Evolutionary conservation across 1,284 basidiomycete genomes (phyloP).

Genomic region (Coniophora puteana): DNA sequence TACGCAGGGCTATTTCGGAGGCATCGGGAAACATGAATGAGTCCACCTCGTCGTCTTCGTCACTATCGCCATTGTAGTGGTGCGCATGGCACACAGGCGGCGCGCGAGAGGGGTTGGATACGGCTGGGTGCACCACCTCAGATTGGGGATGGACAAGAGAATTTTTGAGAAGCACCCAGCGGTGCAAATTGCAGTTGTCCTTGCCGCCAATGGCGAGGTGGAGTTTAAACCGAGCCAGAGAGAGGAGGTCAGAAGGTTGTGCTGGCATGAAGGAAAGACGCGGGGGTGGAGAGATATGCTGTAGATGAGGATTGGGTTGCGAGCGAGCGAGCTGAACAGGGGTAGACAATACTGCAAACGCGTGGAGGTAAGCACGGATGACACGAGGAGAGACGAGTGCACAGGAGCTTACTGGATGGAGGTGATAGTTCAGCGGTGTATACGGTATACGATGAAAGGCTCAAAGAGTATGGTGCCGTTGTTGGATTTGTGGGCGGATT

Average conservation of each 20-base stretch:
- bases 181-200: slow-evolving; percentile 72
- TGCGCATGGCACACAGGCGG: slow-evolving; percentile 38
- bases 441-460: slow-evolving; percentile 80
- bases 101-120: slow-evolving; percentile 22
- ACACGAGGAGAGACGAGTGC: too few relatives aligned
- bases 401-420: slow-evolving; percentile 2
- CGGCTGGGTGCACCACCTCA: slow-evolving; percentile 26
- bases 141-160: slow-evolving; percentile 58
- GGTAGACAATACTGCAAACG: too few relatives aligned
- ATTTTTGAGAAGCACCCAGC: slow-evolving; percentile 84
- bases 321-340: too few relatives aligned
- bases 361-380: too few relatives aligned
- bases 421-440: slow-evolving; percentile 51
- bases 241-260: slow-evolving; percentile 46
- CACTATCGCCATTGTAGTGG: slow-evolving; percentile 37
- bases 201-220: slow-evolving; percentile 54
- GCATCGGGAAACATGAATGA: slow-evolving; percentile 78
- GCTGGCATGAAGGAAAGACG: slow-evolving; percentile 38
- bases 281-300: slow-evolving; percentile 15
- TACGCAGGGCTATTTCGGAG: slow-evolving; percentile 46
- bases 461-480: slow-evolving; percentile 83
- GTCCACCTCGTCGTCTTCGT: slow-evolving; percentile 43
- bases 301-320: slow-evolving; percentile 3
- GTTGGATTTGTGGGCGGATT: slow-evolving; percentile 71
- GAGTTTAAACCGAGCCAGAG: slow-evolving; percentile 72